Evolutionary conservation across 805 yeast genomes (phyloP).

Genomic region (Nakazawaea ambrosiae): DNA sequence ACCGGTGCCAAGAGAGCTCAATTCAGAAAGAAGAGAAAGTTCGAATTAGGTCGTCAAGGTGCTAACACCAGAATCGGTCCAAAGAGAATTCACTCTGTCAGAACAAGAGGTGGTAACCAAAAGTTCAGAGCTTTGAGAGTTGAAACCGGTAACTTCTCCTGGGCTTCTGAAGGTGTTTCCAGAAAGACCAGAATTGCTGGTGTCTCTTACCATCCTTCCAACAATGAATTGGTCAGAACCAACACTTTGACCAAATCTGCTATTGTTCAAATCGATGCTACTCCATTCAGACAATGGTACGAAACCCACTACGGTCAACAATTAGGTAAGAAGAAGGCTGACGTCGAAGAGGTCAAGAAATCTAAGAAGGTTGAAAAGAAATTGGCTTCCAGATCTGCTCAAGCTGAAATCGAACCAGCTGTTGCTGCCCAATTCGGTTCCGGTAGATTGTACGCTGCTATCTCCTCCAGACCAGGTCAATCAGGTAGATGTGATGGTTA

Average conservation of each 20-base stretch:
- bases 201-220: conserved; percentile 99
- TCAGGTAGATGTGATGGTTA: conserved; percentile 99
- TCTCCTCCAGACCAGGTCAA: conserved; percentile 99
- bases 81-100: conserved; percentile 98
- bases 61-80: conserved; percentile 99
- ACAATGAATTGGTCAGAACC: conserved; percentile 99
- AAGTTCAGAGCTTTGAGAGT: conserved; percentile 99
- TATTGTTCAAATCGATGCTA: conserved; percentile 98
- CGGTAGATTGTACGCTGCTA: conserved; percentile 97
- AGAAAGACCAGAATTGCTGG: conserved; percentile 98
- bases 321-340: conserved; percentile 78
- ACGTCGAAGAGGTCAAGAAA: conserved; percentile 56
- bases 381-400: conserved; percentile 86
- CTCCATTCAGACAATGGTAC: conserved; percentile 99
- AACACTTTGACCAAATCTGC: conserved; percentile 99
- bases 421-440: conserved; percentile 96
- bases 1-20: conserved; percentile 99
- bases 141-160: conserved; percentile 98
- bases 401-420: conserved; percentile 81
- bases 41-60: conserved; percentile 99
- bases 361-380: conserved; percentile 83
- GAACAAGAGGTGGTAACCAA: conserved; percentile 99
- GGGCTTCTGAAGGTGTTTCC: conserved; percentile 99
- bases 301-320: conserved; percentile 96
- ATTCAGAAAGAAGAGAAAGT: conserved; percentile 99